A percentile compares a stretch with the other conserved stretches of the same genome.
Conservation (phyloP, 148 eudicot species). For the Rhododendron simsii region DNA sequence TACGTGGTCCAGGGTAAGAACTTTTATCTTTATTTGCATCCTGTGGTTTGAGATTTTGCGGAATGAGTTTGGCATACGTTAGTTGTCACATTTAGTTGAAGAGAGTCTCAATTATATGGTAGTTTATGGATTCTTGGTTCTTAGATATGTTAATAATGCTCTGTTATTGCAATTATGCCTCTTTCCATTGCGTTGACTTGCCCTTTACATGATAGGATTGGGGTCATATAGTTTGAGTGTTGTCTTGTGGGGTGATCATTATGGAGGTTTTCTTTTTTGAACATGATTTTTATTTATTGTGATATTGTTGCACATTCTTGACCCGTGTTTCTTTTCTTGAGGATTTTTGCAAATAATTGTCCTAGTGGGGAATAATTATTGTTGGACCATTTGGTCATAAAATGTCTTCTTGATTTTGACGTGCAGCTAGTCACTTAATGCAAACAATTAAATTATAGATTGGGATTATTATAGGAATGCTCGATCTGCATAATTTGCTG, state of each 20-base stretch:
- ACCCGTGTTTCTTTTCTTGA: neutral
- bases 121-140: neutral
- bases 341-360: neutral
- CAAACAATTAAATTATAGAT: neutral
- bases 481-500: neutral
- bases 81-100: neutral
- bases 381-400: neutral
- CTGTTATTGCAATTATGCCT: neutral
- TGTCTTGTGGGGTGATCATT: neutral
- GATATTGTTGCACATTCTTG: neutral
- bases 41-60: neutral
- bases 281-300: neutral
- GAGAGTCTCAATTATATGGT: neutral
- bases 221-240: neutral
- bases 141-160: neutral
- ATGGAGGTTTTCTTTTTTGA: neutral
- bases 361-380: neutral
- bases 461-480: neutral
- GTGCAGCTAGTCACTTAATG: neutral
- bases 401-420: neutral
- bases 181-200: neutral
- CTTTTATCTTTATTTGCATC: neutral
- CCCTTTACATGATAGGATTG: neutral
- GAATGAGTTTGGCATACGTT: neutral
- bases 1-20: constrained; percentile 58